Base-by-base conservation (phyloP, 805 yeast species). In the Candida golubevii region DNA sequence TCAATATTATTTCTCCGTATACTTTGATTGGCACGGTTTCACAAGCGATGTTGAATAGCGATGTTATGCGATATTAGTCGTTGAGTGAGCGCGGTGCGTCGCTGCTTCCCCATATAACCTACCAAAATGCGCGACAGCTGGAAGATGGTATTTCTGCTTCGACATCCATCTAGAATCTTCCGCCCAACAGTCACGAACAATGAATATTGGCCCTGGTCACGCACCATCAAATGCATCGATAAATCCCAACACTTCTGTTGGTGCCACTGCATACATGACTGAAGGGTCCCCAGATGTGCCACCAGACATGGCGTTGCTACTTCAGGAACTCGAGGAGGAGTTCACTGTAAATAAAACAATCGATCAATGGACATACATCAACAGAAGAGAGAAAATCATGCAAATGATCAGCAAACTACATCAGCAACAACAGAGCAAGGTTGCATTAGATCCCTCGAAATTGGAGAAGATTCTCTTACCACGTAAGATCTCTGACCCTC, bases 391-490 rank as follows among this genome's bases (percentile, higher is more conserved):
- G 54, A 73, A 71, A 46, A 69, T 71, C 49, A 65, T 71, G 67
- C 65, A 61, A 36, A 55, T 57, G 42, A 67, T 71, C 32, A 61
- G 59, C 45, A 55, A 56, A 37, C 46, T 69, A 27, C 74, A 67
- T 43, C 67, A 66, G 50, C 58, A 50, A 48, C 63, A 58, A 37
- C 51, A 57, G 15, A 50, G 50, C 13, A 46, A 48, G 13, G 50
- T 58, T 18, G 53, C 59, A 44, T 44, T 69, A 44, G 62, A 62
- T 43, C 65, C 66, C 23, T 54, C 55, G 14, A 67, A 63, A 29
- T 58, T 82, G 13, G 86, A 82, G 54, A 67, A 68, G 47, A 83
- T 93, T 31, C 62, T 86, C 29, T 80, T 77, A 46, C 91, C 89
- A 1, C 67, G 88, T 49, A 74, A 73, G 32, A 44, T 62, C 7